Evolutionary conservation across 495 filamentous ascomycete genomes (phyloP).

Genomic region (Penicillium longicatenatum): DNA sequence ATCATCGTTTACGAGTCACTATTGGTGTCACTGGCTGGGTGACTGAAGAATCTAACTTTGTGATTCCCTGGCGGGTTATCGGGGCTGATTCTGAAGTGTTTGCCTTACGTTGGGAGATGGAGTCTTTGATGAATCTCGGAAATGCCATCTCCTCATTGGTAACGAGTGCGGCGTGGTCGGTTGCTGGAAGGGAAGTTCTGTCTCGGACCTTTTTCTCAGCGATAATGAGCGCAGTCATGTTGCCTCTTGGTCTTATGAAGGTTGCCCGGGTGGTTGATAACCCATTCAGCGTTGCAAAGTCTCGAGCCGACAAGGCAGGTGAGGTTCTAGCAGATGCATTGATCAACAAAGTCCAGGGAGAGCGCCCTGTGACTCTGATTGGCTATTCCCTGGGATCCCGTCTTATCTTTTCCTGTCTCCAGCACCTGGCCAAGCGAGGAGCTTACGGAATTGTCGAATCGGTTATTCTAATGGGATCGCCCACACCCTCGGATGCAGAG

Average conservation of each 20-base stretch:
- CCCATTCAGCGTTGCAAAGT: constrained; percentile 81
- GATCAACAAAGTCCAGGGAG: constrained; percentile 84
- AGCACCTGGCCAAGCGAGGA: constrained; percentile 69
- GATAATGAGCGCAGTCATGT: constrained; percentile 67
- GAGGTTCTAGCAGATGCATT: constrained; percentile 82
- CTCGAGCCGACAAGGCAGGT: constrained; percentile 85
- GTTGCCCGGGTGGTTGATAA: constrained; percentile 83
- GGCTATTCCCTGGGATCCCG: constrained; percentile 92
- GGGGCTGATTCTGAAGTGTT: constrained; percentile 74
- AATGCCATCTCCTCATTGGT: constrained; percentile 72
- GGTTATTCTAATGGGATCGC: constrained; percentile 80
- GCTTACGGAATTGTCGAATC: constrained; percentile 88
- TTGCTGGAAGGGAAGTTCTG: constrained; percentile 75
- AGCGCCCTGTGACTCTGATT: constrained; percentile 82
- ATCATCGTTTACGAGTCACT: constrained; percentile 75
- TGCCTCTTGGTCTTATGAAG: constrained; percentile 79
- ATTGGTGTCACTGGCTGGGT: constrained; percentile 86
- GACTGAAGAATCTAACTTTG: constrained; percentile 67
- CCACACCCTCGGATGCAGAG: constrained; percentile 64
- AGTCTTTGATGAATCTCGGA: constrained; percentile 75
- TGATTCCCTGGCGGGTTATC: constrained; percentile 74
- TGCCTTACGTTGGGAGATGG: constrained; percentile 80
- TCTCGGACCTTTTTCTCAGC: constrained; percentile 76
- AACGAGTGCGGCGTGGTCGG: constrained; percentile 73
- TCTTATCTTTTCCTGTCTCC: constrained; percentile 81